These are phyloP conservation scores for Yarrowia phangngaensis DNA, from an alignment of 805 yeast genomes.

Conservation along the genomic window DNA sequence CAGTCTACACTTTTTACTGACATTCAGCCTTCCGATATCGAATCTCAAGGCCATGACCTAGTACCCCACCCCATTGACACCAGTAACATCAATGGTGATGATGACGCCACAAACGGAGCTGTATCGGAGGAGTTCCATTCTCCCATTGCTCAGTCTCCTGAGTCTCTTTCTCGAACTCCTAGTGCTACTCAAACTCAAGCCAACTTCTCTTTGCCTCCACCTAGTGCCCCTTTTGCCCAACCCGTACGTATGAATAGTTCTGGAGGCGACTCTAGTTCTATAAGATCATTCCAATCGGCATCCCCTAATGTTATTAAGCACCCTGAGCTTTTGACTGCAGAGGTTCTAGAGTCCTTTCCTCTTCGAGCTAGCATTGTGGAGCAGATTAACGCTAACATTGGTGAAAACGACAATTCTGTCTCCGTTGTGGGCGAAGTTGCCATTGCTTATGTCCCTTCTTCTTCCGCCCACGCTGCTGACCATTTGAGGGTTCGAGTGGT, in stretches of 20 bases:
- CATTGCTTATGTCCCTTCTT: conserved; percentile 51
- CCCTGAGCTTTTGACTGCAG: conserved; percentile 35
- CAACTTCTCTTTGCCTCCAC: conserved; percentile 21
- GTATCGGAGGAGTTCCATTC: conserved; percentile 19
- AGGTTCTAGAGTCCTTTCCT: conserved; percentile 50
- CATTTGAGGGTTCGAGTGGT: conserved; percentile 10
- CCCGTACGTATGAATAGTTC: conserved; percentile 15
- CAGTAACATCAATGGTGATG: conserved; percentile 11
- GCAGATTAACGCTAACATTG: conserved; percentile 67
- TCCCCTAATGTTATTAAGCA: conserved; percentile 28
- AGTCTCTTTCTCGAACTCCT: conserved; percentile 4
- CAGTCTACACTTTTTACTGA: conserved; percentile 36
- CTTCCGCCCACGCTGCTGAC: conserved; percentile 19
- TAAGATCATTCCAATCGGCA: conserved; percentile 32
- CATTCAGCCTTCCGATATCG: conserved; percentile 33
- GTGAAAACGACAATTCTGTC: conserved; percentile 61
- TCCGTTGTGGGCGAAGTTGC: conserved; percentile 84
- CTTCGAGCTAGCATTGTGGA: conserved; percentile 63
- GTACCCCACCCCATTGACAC: conserved; percentile 12
- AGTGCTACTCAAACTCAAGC: conserved; percentile 7
- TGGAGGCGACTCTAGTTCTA: conserved; percentile 32
- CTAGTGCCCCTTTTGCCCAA: conserved; percentile 26
- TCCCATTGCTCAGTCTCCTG: conserved; percentile 12
- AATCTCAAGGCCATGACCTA: conserved; percentile 6
- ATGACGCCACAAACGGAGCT: no score